These are phyloP conservation scores for Aspergillus sp. DNA, from an alignment of 2,329 filamentous ascomycete species.

Conservation along the genomic window DNA sequence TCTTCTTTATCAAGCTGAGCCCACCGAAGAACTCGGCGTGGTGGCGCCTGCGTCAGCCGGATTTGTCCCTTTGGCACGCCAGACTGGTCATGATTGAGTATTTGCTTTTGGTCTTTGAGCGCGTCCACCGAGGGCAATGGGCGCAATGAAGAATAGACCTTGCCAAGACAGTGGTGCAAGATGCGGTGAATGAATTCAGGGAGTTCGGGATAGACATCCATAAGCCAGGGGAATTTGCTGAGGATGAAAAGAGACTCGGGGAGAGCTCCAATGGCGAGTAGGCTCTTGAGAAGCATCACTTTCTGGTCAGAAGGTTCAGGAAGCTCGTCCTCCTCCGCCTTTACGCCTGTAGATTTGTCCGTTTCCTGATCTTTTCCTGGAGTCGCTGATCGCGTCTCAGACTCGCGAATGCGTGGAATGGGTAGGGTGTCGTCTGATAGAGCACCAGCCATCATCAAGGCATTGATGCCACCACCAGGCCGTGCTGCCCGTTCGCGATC, in stretches of 20 bases:
- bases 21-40: conserved; percentile 77
- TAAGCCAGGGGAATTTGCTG: conserved; percentile 88
- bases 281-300: conserved; percentile 75
- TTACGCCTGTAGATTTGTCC: conserved; percentile 39
- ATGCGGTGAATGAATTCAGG: conserved; percentile 82
- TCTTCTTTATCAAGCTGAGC: conserved; percentile 78
- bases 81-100: conserved; percentile 63
- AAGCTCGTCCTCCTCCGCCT: conserved; percentile 51
- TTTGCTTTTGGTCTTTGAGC: conserved; percentile 53
- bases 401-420: conserved; percentile 54
- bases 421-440: conserved; percentile 76
- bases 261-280: conserved; percentile 87
- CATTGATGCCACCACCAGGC: conserved; percentile 75
- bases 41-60: conserved; percentile 59
- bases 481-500: conserved; percentile 73
- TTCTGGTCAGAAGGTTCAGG: conserved; percentile 87
- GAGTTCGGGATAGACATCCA: conserved; percentile 80
- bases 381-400: conserved; percentile 54
- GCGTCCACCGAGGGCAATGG: conserved; percentile 48
- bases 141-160: conserved; percentile 63
- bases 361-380: conserved; percentile 57
- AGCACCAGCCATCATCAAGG: conserved; percentile 81
- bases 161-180: conserved; percentile 75
- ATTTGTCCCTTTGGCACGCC: conserved; percentile 70
- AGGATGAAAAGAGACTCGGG: conserved; percentile 92